Evolutionary conservation across 2,329 filamentous ascomycete genomes (phyloP), one percentile per base, ranked within the genome.

Genomic region (Rutstroemia sp.): DNA sequence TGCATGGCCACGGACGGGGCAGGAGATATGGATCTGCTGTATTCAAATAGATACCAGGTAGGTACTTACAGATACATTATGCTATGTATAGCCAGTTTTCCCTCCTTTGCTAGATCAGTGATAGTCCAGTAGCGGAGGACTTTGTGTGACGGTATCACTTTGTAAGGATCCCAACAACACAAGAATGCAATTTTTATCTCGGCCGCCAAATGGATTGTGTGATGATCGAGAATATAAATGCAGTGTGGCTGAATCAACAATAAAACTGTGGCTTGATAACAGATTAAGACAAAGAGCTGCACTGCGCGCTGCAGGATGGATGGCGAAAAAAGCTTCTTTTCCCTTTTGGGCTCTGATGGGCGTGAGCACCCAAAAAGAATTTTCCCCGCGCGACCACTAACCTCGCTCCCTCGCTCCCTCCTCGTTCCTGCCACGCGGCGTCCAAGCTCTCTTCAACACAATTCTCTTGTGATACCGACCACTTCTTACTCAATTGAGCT

Each of bases 361-460:
- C 51, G 39, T 21, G 19, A 48, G 23, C 23, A 23, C 23, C 23
- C 23, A 48, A 48, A 30, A 30, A 30, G 10, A 14, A 25, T 27
- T 40, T 40, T 48, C 51, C 44, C 51, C 51, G 51, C 51, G 51
- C 44, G 38, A 46, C 19, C 34, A 21, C 16, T 16, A 12, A 5
- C 27, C n/a, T 38, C 30, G 9, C n/a, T 38, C 30, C 27, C n/a
- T 38, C 30, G 9, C n/a, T 38, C 30, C 36, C 34, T 39, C 51
- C 51, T 54, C 52, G 36, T 55, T 55, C 52, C 52, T 55, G 36
- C 52, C 52, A 55, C 52, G 52, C 45, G 45, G 45, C 17, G 52
- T 49, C 17, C 27, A 55, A 55, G 36, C 17, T 54, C 17, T 30
- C 27, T 8, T 36, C n/a, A 52, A 47, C 34, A 23, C 23, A 23